Conservation (phyloP, 768 basidiomycete species). For the Daedalea quercina region DNA sequence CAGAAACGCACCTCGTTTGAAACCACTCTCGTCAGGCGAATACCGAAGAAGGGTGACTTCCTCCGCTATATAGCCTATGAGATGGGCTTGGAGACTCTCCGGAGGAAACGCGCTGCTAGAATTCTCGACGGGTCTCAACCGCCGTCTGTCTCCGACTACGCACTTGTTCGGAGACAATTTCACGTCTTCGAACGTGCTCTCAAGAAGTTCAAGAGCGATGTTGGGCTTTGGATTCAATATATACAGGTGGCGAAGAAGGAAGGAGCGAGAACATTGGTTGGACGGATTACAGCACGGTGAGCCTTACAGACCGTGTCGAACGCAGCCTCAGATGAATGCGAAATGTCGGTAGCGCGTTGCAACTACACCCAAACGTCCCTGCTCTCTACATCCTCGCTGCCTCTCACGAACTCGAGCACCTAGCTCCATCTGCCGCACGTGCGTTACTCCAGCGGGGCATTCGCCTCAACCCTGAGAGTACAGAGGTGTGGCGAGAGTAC, state of each 20-base stretch:
- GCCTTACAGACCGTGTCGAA: constrained; percentile 15
- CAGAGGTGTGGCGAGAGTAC: constrained; percentile 85
- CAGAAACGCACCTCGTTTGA: constrained; percentile 81
- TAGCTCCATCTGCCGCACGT: constrained; percentile 74
- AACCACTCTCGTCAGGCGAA: constrained; percentile 72
- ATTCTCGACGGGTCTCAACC: constrained; percentile 39
- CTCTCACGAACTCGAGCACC: constrained; percentile 70
- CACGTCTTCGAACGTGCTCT: constrained; percentile 89
- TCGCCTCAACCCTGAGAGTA: constrained; percentile 64
- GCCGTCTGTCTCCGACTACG: constrained; percentile 74
- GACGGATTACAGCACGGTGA: constrained; percentile 76
- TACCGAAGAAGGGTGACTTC: constrained; percentile 83
- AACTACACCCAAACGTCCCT: constrained; percentile 76
- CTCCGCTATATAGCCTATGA: constrained; percentile 90
- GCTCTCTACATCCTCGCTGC: constrained; percentile 82
- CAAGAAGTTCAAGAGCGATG: constrained; percentile 82
- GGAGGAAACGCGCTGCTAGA: constrained; percentile 67
- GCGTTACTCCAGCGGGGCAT: constrained; percentile 81
- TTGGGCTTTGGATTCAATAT: constrained; percentile 86
- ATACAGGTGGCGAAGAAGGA: constrained; percentile 78
- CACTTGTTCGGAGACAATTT: constrained; percentile 77
- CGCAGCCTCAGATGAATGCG: not conserved
- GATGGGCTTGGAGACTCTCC: constrained; percentile 78
- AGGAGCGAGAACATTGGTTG: constrained; percentile 72
- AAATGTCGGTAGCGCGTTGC: constrained; percentile 57